Conservation (phyloP, 805 yeast species). For the Ogataea minuta region DNA sequence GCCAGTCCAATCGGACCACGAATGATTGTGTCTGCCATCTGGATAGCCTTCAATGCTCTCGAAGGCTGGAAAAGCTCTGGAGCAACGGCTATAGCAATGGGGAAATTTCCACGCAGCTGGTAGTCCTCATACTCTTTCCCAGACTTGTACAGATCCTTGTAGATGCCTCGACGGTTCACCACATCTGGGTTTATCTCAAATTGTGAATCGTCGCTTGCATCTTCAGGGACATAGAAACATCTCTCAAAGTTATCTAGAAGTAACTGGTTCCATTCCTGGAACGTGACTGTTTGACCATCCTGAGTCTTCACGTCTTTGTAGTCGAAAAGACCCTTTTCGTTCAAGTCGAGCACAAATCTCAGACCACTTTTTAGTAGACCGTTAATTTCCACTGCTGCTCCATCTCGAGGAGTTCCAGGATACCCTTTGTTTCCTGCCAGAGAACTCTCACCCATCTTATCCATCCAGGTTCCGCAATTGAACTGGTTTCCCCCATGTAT, state of each 20-base stretch:
- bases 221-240: conserved; percentile 71
- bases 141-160: conserved; percentile 78
- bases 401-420: conserved; percentile 98
- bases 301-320: conserved; percentile 54
- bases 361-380: conserved; percentile 83
- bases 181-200: conserved; percentile 62
- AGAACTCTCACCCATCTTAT: conserved; percentile 95
- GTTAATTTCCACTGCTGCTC: conserved; percentile 90
- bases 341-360: conserved; percentile 69
- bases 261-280: conserved; percentile 70
- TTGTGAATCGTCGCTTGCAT: conserved; percentile 56
- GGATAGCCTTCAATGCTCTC: conserved; percentile 62
- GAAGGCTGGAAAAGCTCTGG: conserved; percentile 78
- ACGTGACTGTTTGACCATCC: conserved; percentile 54
- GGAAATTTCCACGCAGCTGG: conserved; percentile 87
- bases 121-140: conserved; percentile 93
- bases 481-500: conserved; percentile 87
- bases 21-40: conserved; percentile 65
- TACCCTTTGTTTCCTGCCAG: conserved; percentile 82
- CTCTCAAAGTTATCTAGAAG: conserved; percentile 74
- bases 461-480: conserved; percentile 99
- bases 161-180: conserved; percentile 88
- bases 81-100: conserved; percentile 91
- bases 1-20: conserved; percentile 92
- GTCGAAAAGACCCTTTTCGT: conserved; percentile 53